Base-by-base conservation (phyloP, 352 stramenopile species). In the Globisporangium solare region DNA sequence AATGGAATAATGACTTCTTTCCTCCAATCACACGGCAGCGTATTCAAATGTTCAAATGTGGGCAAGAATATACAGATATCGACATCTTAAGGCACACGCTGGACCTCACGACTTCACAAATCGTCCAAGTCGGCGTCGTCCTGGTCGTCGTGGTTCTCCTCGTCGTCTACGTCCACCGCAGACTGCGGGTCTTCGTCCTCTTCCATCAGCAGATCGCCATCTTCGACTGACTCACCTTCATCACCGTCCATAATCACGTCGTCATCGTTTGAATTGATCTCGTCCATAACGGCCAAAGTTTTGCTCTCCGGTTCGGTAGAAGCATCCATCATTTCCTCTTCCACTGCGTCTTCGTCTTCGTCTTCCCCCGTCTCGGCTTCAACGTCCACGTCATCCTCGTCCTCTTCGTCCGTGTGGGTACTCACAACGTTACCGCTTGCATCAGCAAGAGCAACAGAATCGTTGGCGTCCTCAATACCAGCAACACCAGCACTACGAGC, bases 101-200 rank as follows among this genome's bases (percentile, higher is more conserved):
- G 2, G 20, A 32, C 46, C 4, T 51, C 18, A 35, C 13, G 14
- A 27, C 46, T 17, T 51, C 46, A 51, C 27, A 51, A 41, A 5
- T 66, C 59, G 27, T 66, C 59, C 14, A 66, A 42, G 35, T 68
- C 57, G 1, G 59, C 57, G 41, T 54, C 58, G 12, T 66, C 59
- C 20, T 66, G 39, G 21, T 56, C 62, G 12, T 60, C 58, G 39
- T 68, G 67, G 60, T 80, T 58, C 72, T 76, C 77, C 53, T 57
- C 58, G 49, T 73, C 58, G 32, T 68, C 66, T 45, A 74, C 60
- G n/a, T 70, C 64, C 24, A 71, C 67, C 37, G 47, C 60, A 2
- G 46, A 66, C 37, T 67, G 49, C 3, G 48, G 53, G 10, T 71
- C 68, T 0, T 71, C 67, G 18, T 69, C 61, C 7, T 71, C 70